Percentiles rank a stretch among this genome's conserved stretches.
phyloP scores from a whole-genome alignment of 352 stramenopile genomes.

The Bremia lactucae region DNA sequence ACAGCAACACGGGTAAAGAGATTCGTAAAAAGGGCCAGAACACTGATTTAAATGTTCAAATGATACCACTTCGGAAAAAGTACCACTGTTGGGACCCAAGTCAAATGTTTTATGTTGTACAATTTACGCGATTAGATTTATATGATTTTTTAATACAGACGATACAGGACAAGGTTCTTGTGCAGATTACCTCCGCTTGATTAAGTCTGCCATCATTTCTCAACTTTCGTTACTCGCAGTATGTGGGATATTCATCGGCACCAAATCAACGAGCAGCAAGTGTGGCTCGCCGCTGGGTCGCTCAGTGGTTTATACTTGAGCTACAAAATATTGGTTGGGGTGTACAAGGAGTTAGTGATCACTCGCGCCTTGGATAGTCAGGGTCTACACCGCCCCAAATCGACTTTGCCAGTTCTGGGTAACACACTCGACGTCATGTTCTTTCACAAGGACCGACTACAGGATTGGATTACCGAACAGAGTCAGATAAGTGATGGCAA shows the following conservation, averaged over 20 bases:
- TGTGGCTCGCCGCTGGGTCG: slow-evolving; percentile 7
- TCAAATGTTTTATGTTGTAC: too few relatives aligned
- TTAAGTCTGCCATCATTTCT: slow-evolving; percentile 3
- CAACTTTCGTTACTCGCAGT: slow-evolving; percentile 5
- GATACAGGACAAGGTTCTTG: too few relatives aligned
- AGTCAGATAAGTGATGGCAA: slow-evolving; percentile 24
- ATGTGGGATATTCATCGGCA: slow-evolving; percentile 23
- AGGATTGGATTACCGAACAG: slow-evolving; percentile 54
- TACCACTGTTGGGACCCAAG: too few relatives aligned
- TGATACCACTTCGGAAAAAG: too few relatives aligned
- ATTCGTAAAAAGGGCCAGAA: too few relatives aligned
- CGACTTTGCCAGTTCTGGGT: slow-evolving; percentile 29
- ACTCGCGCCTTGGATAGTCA: slow-evolving; percentile 19
- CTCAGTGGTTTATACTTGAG: slow-evolving; percentile 14
- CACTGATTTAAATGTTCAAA: too few relatives aligned
- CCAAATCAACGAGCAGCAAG: slow-evolving; percentile 19
- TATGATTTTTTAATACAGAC: too few relatives aligned
- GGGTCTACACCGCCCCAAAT: slow-evolving; percentile 19
- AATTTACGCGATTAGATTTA: too few relatives aligned
- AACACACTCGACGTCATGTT: slow-evolving; percentile 33
- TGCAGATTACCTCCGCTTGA: not conserved
- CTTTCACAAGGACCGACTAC: slow-evolving; percentile 29
- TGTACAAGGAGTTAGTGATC: slow-evolving; percentile 25
- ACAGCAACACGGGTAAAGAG: too few relatives aligned
- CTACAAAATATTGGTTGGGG: slow-evolving; percentile 17